Evolutionary conservation across 2,329 filamentous ascomycete species (phyloP), one percentile per base, ranked within the genome.

Genomic region (Stemphylium vesicarium): DNA sequence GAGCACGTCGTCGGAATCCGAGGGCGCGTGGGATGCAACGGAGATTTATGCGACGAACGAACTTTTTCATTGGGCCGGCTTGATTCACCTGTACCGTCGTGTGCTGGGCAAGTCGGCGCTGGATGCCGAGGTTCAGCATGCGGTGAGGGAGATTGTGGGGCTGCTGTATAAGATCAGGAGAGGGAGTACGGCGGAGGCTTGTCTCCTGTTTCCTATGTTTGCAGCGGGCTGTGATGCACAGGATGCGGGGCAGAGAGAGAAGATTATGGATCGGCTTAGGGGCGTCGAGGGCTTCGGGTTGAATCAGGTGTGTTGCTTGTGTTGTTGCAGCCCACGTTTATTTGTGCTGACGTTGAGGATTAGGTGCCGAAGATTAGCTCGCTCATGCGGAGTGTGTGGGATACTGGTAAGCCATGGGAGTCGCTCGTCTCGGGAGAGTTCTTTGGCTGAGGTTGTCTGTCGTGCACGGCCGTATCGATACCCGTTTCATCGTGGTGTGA

Each of bases 171-270:
- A 82, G 33, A 85, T 95, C 43, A 78, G 85, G 11, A 77, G 81
- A 11, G 88, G 89, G 5, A 87, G 87, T 26, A 86, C 86, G 13
- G 89, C 90, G 0, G 91, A 94, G 73, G 87, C 85, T 8, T 91
- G 89, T 66, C 77, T 91, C 15, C 73, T 95, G 35, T 93, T 95
- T 61, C 91, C 91, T 0, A 86, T 95, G 77, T 95, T 95, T 73
- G 90, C 89, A 1, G 91, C 91, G 1, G 91, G 91, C 0, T 93
- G 90, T 62, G 89, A 95, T 71, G 85, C 87, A 1, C 77, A 78
- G 50, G 82, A 86, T 43, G 66, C 78, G 31, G 75, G 74, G 2
- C 84, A 88, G 63, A 80, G 86, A 44, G 76, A 77, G 20, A 81
- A 85, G 65, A 85, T 94, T 33, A 77, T 90, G 65, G 83, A 85